A percentile compares a stretch with the other conserved stretches of the same genome.
phyloP scores from a whole-genome alignment of 148 eudicot species.

The Vaccinium corymbosum region DNA sequence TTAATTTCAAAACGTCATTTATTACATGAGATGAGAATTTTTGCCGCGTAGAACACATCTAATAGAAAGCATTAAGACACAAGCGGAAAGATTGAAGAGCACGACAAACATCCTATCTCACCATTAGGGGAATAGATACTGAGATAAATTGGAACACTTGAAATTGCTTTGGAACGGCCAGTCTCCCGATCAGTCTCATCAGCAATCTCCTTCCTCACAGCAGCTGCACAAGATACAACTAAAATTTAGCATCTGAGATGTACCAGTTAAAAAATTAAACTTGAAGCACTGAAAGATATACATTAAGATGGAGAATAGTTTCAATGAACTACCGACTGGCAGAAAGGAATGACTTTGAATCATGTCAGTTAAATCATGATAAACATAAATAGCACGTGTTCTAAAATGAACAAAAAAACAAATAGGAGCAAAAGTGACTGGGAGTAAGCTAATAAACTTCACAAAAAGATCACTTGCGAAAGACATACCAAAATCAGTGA shows the following conservation, averaged over 20 bases:
- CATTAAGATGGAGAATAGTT: not conserved
- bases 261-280: not conserved
- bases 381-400: not conserved
- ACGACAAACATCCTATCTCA: constrained; percentile 28
- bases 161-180: constrained; percentile 75
- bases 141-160: constrained; percentile 93
- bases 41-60: not conserved
- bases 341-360: not conserved
- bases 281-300: not conserved
- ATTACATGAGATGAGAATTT: not conserved
- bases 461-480: not conserved
- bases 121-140: constrained; percentile 91
- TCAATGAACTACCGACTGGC: not conserved
- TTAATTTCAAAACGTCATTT: not conserved
- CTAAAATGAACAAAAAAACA: not conserved
- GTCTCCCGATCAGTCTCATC: constrained; percentile 99
- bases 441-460: not conserved
- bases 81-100: not conserved
- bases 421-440: not conserved
- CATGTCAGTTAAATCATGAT: not conserved
- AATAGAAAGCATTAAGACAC: not conserved
- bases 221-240: constrained; percentile 50
- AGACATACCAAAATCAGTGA: constrained; percentile 82
- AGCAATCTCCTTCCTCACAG: constrained; percentile 92
- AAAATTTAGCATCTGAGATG: constrained; percentile 16